These are phyloP conservation scores for Macadamia integrifolia DNA, from an alignment of 164 flowering plant species.

Conservation along the genomic window DNA sequence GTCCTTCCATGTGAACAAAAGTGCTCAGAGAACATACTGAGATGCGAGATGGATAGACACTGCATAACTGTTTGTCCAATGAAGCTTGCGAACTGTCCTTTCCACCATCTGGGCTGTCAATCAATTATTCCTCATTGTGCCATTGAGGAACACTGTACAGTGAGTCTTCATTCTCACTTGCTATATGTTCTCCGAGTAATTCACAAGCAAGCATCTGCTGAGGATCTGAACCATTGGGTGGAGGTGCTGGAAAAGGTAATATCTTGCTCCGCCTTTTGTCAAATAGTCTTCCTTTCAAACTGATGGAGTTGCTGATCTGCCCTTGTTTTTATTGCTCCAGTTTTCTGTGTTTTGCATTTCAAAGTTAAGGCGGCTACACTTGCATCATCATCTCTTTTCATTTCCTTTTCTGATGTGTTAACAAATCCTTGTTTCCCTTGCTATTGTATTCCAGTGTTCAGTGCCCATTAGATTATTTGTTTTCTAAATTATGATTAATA, in stretches of 20 bases:
- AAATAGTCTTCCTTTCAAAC: no score
- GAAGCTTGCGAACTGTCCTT: conserved; percentile 69
- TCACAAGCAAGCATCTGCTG: conserved; percentile 37
- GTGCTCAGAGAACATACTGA: conserved; percentile 45
- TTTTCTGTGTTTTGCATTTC: background rate
- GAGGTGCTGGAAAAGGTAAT: conserved; percentile 44
- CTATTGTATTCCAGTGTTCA: no score
- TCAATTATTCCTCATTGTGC: conserved; percentile 30
- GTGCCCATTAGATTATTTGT: no score
- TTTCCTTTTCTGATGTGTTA: no score
- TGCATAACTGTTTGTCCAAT: conserved; percentile 67
- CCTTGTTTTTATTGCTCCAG: background rate
- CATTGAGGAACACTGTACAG: conserved; percentile 36
- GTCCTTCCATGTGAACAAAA: conserved; percentile 62
- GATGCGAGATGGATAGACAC: conserved; percentile 74
- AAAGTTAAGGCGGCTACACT: no score
- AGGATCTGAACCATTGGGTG: conserved; percentile 29
- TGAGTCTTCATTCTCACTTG: conserved; percentile 38
- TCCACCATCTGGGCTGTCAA: conserved; percentile 51
- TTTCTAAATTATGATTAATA: no score
- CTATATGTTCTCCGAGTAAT: conserved; percentile 28
- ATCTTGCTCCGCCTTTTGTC: background rate
- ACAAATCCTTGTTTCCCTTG: no score
- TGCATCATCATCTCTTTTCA: no score
- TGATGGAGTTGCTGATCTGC: no score